Base-by-base conservation (phyloP, 2,329 filamentous ascomycete genomes). In the Colletotrichum liaoningense region DNA sequence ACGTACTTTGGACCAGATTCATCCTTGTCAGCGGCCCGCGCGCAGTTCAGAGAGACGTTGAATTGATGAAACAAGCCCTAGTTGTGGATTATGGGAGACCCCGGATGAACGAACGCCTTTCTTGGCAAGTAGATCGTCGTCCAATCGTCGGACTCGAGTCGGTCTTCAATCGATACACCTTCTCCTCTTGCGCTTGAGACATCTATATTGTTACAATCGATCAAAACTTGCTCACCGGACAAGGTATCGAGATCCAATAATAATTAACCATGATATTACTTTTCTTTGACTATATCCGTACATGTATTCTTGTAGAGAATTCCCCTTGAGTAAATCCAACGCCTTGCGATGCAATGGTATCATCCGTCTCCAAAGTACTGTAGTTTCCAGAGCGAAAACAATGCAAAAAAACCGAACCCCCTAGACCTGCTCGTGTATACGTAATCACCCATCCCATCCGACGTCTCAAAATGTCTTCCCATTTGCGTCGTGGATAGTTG, bases 401-500 rank as follows among this genome's bases (percentile, higher is more conserved):
- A 49, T n/a, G 7, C 8, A 9, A 49, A 46, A 46, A 49, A 42
- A 3, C 6, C 42, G n/a, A 49, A 19, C 9, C 42, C 8, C 42
- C 19, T 19, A 46, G 42, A 8, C 19, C 42, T 7, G 1, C 42
- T n/a, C 19, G 42, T 49, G 42, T 49, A 7, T 49, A 14, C 16
- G 19, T 49, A 19, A 8, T 49, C 4, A 5, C 4, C 5, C 42
- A 6, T 49, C 19, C 19, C 19, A 49, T 9, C 19, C 1, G 42
- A 22, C 3, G 16, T 22, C n/a, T 55, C 16, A 52, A n/a, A 52
- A 64, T 2, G 57, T 49, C 8, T 56, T 56, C 16, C 19, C 16
- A 16, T 60, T 55, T 3, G 28, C 24, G 16, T 67, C 71, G 9
- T 49, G 22, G 57, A 75, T 56, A 6, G 72, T 75, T 2, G 72